phyloP scores from a whole-genome alignment of 768 basidiomycete species.

The Punctularia strigosozonata region DNA sequence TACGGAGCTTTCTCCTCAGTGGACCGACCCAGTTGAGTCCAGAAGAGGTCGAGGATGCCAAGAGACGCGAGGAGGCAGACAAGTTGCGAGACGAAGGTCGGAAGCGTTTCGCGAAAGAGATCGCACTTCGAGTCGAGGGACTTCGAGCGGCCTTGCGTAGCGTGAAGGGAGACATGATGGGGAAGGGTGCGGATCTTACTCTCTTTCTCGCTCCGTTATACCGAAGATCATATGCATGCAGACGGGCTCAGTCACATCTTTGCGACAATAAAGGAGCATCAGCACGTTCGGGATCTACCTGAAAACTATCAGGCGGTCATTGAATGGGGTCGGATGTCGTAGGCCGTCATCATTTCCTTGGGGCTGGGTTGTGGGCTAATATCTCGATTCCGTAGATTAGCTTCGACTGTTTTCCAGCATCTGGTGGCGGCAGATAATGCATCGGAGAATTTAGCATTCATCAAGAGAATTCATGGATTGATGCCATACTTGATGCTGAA shows the following conservation, averaged over 20 bases:
- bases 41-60: constrained; percentile 72
- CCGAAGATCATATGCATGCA: constrained; percentile 16
- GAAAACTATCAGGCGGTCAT: constrained; percentile 78
- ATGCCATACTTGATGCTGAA: constrained; percentile 99
- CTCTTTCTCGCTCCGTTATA: constrained; percentile 2
- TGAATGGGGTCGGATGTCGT: constrained; percentile 98
- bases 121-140: constrained; percentile 75
- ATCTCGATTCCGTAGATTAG: constrained; percentile 44
- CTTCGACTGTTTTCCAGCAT: constrained; percentile 92
- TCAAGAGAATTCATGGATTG: constrained; percentile 89
- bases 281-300: constrained; percentile 67
- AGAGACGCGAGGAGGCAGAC: constrained; percentile 81
- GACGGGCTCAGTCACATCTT: constrained; percentile 89
- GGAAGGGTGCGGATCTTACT: constrained; percentile 39
- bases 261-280: constrained; percentile 71
- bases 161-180: constrained; percentile 92
- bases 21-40: constrained; percentile 55
- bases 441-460: constrained; percentile 73
- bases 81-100: constrained; percentile 77
- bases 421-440: constrained; percentile 90
- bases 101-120: constrained; percentile 77
- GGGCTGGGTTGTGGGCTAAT: neutral
- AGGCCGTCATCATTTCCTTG: constrained; percentile 16
- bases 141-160: constrained; percentile 73
- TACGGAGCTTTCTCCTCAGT: constrained; percentile 76